These are phyloP conservation scores for Camelina laxa DNA, from an alignment of 345 rosid genomes.

Conservation along the genomic window DNA sequence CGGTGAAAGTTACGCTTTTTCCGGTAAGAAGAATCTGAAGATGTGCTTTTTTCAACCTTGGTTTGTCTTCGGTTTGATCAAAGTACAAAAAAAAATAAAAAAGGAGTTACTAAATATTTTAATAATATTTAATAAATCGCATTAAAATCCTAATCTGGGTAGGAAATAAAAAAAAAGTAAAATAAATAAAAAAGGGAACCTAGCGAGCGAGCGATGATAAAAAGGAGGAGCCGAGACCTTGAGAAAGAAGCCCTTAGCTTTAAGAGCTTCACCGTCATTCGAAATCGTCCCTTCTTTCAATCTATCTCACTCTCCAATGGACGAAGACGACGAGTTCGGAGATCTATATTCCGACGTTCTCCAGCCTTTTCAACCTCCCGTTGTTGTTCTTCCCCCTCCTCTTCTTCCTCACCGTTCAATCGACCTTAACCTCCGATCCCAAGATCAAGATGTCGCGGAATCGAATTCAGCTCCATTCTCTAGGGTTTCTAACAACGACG, in stretches of 20 bases:
- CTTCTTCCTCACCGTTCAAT: slow-evolving; percentile 51
- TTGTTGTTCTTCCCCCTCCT: slow-evolving; percentile 41
- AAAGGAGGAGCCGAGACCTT: slow-evolving; percentile 26
- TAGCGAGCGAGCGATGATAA: slow-evolving; percentile 15
- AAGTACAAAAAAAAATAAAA: neutral
- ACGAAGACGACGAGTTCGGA: slow-evolving; percentile 99
- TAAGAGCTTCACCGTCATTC: slow-evolving; percentile 30
- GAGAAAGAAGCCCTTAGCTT: slow-evolving; percentile 41
- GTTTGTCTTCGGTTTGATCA: slow-evolving; percentile 19
- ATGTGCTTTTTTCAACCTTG: slow-evolving; percentile 2
- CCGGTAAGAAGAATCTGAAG: slow-evolving; percentile 5
- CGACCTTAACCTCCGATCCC: slow-evolving; percentile 64
- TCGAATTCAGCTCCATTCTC: slow-evolving; percentile 43
- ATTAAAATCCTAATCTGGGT: neutral
- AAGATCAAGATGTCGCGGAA: slow-evolving; percentile 30
- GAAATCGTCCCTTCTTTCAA: slow-evolving; percentile 34
- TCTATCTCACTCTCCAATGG: slow-evolving; percentile 54
- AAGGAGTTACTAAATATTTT: neutral
- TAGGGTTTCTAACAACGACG: slow-evolving; percentile 52
- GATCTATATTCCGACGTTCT: slow-evolving; percentile 94
- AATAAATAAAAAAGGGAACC: neutral
- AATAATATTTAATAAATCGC: neutral
- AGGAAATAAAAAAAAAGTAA: neutral
- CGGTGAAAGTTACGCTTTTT: neutral
- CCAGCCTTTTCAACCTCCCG: slow-evolving; percentile 56